These are phyloP conservation scores for Lasiodiplodia citricola DNA, from an alignment of 2,329 filamentous ascomycete species.

Conservation along the genomic window DNA sequence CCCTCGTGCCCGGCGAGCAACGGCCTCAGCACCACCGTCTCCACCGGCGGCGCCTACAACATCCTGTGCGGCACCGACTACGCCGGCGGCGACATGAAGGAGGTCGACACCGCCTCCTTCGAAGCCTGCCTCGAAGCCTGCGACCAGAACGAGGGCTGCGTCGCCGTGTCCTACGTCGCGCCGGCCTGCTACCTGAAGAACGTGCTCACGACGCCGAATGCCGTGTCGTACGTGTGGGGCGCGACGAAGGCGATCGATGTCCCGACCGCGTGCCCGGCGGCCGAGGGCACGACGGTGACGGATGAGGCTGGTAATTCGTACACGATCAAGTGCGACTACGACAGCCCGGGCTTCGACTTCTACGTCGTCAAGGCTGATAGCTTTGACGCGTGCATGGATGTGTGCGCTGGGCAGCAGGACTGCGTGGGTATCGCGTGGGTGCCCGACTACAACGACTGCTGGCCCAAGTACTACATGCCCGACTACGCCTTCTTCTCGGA, in stretches of 20 bases:
- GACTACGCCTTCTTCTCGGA: not conserved
- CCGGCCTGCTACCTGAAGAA: conserved; percentile 8
- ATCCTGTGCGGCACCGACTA: conserved; percentile 4
- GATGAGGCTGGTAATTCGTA: not conserved
- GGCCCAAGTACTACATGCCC: not conserved
- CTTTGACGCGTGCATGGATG: not conserved
- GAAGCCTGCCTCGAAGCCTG: not conserved
- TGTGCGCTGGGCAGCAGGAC: not conserved
- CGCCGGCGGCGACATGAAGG: not conserved
- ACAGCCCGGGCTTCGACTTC: not conserved
- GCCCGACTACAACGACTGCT: not conserved
- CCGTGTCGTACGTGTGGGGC: not conserved
- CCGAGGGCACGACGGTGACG: not conserved
- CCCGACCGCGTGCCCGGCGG: not conserved
- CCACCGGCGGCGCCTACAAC: not conserved
- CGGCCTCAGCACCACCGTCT: not conserved
- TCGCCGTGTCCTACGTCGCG: not conserved
- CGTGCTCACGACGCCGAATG: not conserved
- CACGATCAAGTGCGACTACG: not conserved
- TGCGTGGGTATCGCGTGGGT: not conserved
- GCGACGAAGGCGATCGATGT: not conserved
- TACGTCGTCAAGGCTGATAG: not conserved
- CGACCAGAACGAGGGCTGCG: not conserved
- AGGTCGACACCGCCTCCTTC: not conserved
- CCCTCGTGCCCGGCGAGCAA: not conserved